These are phyloP conservation scores for Graphilbum sp. DNA, from an alignment of 2,329 filamentous ascomycete genomes.

Conservation along the genomic window DNA sequence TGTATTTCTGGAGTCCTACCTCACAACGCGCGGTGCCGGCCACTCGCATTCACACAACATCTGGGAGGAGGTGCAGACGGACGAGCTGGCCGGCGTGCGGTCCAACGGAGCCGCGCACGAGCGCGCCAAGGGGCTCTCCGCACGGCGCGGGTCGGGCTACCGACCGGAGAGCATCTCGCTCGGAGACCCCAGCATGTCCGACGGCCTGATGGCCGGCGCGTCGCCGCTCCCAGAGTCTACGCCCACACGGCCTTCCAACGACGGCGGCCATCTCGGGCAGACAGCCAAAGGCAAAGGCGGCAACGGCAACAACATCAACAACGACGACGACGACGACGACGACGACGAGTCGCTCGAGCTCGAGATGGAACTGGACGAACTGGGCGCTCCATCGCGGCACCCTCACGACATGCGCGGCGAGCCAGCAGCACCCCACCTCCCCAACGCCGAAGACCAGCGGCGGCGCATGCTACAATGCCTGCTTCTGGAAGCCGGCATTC, in stretches of 20 bases:
- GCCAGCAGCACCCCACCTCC: conserved; percentile 12
- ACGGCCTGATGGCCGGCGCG: conserved; percentile 40
- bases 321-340: conserved; percentile 22
- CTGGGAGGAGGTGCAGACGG: conserved; percentile 30
- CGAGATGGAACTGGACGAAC: conserved; percentile 44
- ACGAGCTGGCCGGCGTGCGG: conserved; percentile 9
- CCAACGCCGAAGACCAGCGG: conserved; percentile 39
- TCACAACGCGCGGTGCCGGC: conserved; percentile 53
- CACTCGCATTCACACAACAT: conserved; percentile 41
- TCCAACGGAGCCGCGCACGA: background rate
- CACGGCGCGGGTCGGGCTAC: conserved; percentile 20
- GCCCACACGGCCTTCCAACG: conserved; percentile 15
- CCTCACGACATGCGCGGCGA: conserved; percentile 9
- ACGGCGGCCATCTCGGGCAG: conserved; percentile 11
- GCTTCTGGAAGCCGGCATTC: conserved; percentile 65
- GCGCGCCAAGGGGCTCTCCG: conserved; percentile 17
- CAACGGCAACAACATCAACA: conserved; percentile 15
- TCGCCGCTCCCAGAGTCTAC: conserved; percentile 42
- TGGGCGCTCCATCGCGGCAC: conserved; percentile 20
- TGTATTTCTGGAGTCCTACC: conserved; percentile 74
- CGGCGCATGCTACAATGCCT: conserved; percentile 61
- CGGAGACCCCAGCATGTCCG: conserved; percentile 31
- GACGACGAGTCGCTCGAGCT: conserved; percentile 34
- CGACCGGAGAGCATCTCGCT: conserved; percentile 33
- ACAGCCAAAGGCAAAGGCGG: conserved; percentile 1